These are phyloP conservation scores for Alternaria burnsii DNA, from an alignment of 2,329 filamentous ascomycete genomes.

Conservation along the genomic window DNA sequence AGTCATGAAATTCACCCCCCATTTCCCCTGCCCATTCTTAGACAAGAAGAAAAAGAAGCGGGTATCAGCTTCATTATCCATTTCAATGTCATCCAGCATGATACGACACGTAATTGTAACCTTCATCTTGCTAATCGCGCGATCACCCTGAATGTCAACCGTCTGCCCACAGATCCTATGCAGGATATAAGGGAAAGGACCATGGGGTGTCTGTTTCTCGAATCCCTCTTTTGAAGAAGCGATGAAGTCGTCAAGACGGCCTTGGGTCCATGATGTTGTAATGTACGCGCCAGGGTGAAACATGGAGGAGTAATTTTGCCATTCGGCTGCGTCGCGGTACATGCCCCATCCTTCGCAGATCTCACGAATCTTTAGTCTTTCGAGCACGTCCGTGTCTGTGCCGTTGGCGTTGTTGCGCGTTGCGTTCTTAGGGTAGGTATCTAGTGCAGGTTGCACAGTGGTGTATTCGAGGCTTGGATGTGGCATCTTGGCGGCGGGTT, in stretches of 20 bases:
- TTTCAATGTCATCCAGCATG: not conserved
- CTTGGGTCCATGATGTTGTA: not conserved
- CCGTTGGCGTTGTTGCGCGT: not conserved
- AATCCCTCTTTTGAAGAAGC: not conserved
- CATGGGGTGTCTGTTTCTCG: not conserved
- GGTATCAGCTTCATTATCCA: not conserved
- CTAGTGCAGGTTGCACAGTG: not conserved
- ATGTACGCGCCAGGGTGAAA: not conserved
- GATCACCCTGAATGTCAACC: not conserved
- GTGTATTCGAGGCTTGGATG: conserved; percentile 1
- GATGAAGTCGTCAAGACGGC: not conserved
- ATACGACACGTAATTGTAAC: not conserved
- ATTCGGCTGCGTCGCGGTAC: not conserved
- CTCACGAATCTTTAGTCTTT: not conserved
- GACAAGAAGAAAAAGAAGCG: not conserved
- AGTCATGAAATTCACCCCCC: not conserved
- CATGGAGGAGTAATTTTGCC: not conserved
- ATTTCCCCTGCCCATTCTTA: not conserved
- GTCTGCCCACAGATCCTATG: not conserved
- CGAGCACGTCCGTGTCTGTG: not conserved
- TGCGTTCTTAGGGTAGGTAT: not conserved
- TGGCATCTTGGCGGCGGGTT: not conserved
- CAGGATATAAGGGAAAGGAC: not conserved
- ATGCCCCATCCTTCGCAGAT: not conserved
- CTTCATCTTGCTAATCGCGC: not conserved